Percentiles rank a stretch among this genome's conserved stretches.
Evolutionary conservation across 495 filamentous ascomycete genomes (phyloP).

Genomic region (Hypoxylon trugodes): DNA sequence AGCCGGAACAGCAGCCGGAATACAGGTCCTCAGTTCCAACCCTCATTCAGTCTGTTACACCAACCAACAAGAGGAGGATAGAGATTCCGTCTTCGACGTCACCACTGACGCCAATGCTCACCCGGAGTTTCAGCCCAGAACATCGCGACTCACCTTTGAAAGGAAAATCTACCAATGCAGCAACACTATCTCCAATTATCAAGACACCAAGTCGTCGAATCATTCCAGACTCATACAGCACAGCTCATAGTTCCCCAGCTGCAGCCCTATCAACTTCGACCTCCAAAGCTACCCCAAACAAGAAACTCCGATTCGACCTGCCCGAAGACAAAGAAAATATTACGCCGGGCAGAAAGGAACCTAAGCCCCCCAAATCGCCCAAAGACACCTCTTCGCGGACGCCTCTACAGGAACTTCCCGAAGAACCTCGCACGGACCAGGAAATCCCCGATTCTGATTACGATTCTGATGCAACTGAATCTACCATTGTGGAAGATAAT

Average conservation of each 20-base stretch:
- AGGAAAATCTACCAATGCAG: conserved; percentile 49
- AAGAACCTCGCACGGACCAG: too few species aligned
- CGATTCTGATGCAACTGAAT: conserved; percentile 43
- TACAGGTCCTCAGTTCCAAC: conserved; percentile 30
- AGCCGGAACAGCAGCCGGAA: conserved; percentile 1
- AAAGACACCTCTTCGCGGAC: conserved; percentile 22
- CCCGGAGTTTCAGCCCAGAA: conserved; percentile 40
- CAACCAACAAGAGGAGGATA: conserved; percentile 43
- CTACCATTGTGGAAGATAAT: conserved; percentile 33
- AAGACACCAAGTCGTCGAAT: conserved; percentile 44
- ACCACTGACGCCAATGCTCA: conserved; percentile 50
- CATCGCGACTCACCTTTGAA: conserved; percentile 47
- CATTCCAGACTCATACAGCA: conserved; percentile 53
- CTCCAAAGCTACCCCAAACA: conserved; percentile 30
- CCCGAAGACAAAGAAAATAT: conserved; percentile 44
- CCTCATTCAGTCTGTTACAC: conserved; percentile 44
- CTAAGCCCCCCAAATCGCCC: conserved; percentile 31
- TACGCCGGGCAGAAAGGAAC: conserved; percentile 37
- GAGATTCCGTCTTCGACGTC: conserved; percentile 54
- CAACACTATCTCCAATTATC: conserved; percentile 37
- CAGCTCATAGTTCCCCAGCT: conserved; percentile 38
- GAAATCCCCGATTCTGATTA: conserved; percentile 56
- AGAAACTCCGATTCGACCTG: conserved; percentile 29
- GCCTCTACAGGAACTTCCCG: conserved; percentile 27
- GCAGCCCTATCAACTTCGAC: conserved; percentile 2